Percentiles rank a stretch among this genome's conserved stretches.
Conservation (phyloP, 164 flowering plant species). For the Protea cynaroides region DNA sequence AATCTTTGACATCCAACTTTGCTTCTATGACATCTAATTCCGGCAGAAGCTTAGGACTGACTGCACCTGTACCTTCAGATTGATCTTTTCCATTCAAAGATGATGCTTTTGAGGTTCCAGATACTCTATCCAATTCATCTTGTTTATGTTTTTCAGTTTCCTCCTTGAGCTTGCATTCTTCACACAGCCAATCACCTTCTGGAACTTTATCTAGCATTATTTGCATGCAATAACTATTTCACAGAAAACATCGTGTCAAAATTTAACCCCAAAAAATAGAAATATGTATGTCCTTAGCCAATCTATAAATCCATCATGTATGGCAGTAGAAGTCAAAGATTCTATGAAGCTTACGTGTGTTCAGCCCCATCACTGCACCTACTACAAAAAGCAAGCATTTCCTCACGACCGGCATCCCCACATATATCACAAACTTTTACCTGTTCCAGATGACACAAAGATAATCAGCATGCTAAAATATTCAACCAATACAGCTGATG, state of each 20-base stretch:
- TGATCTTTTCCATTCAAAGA: slow-evolving; percentile 22
- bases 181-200: slow-evolving; percentile 85
- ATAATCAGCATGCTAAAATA: not conserved
- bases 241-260: slow-evolving; percentile 11
- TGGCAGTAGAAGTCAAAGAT: not conserved
- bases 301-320: not conserved
- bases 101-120: slow-evolving; percentile 12
- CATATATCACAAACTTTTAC: slow-evolving; percentile 97
- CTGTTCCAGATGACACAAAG: slow-evolving; percentile 30
- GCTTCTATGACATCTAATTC: slow-evolving; percentile 28
- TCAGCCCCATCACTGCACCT: slow-evolving; percentile 97
- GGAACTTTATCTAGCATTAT: slow-evolving; percentile 73
- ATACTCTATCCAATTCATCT: slow-evolving; percentile 26
- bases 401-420: slow-evolving; percentile 98
- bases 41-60: slow-evolving; percentile 12
- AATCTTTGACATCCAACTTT: slow-evolving; percentile 28
- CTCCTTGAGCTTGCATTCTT: slow-evolving; percentile 68
- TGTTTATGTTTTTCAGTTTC: slow-evolving; percentile 36
- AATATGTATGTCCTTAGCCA: not conserved
- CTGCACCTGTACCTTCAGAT: slow-evolving; percentile 12
- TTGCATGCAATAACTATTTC: slow-evolving; percentile 84
- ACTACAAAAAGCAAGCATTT: slow-evolving; percentile 82
- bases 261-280: not conserved
- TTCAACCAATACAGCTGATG: no score
- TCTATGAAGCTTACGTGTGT: slow-evolving; percentile 67